A percentile compares a stretch with the other conserved stretches of the same genome.
phyloP scores from a whole-genome alignment of 345 rosid species.

The Euphorbia tirucalli region DNA sequence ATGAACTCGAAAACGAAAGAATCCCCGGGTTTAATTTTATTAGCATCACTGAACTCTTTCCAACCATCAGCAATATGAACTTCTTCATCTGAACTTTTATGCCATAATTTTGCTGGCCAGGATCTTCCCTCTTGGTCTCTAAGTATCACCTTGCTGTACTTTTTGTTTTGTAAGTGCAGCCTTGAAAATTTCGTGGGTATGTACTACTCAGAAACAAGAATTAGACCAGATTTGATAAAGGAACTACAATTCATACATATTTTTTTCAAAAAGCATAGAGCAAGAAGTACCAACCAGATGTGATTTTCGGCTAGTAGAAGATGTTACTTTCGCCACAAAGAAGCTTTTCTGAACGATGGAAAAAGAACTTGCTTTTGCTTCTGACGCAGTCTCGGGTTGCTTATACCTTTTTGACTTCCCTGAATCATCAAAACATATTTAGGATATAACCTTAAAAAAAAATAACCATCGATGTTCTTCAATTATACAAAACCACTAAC shows the following conservation, averaged over 20 bases:
- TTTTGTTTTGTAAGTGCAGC: background rate
- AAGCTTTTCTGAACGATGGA: background rate
- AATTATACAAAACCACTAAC: too few relatives aligned
- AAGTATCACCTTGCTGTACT: constrained; percentile 6
- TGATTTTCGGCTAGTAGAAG: background rate
- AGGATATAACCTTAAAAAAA: background rate
- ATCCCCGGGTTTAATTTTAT: constrained; percentile 15
- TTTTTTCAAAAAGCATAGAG: background rate
- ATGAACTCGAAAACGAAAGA: constrained; percentile 16
- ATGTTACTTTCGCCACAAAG: background rate
- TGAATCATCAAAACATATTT: constrained; percentile 7
- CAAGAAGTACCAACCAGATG: background rate
- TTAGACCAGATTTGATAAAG: background rate
- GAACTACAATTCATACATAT: background rate
- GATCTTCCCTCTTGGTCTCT: constrained; percentile 5
- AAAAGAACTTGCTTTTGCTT: background rate
- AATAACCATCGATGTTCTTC: too few relatives aligned
- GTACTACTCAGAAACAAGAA: constrained; percentile 1
- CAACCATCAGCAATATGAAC: constrained; percentile 8
- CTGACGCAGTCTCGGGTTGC: background rate
- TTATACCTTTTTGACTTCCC: background rate
- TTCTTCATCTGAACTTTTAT: background rate
- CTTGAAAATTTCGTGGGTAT: constrained; percentile 9
- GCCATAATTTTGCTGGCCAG: constrained; percentile 13
- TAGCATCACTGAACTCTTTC: constrained; percentile 4